A percentile compares a stretch with the other conserved stretches of the same genome.
phyloP scores from a whole-genome alignment of 352 stramenopile species.

The Phytopythium vexans region DNA sequence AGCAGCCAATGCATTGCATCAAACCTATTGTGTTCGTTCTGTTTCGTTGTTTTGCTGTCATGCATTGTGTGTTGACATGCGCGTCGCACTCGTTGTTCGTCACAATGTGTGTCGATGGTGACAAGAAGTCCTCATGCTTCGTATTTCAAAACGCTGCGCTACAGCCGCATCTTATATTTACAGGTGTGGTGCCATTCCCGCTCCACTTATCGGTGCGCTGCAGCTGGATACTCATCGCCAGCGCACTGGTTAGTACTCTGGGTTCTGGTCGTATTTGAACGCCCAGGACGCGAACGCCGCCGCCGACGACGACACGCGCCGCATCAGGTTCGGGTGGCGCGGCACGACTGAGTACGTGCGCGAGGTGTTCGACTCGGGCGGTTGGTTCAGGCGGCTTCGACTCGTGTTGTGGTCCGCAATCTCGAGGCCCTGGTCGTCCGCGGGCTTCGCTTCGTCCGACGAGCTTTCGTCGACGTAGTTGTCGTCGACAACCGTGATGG shows the following conservation, averaged over 20 bases:
- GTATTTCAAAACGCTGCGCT: no score
- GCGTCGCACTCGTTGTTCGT: no score
- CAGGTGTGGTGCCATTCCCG: no score
- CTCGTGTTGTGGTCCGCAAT: background rate
- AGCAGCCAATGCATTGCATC: no score
- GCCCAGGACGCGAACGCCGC: slow-evolving; percentile 27
- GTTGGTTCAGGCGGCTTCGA: background rate
- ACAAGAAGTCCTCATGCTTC: no score
- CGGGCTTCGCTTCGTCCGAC: slow-evolving; percentile 16
- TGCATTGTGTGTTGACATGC: no score
- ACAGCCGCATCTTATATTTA: no score
- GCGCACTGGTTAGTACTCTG: slow-evolving; percentile 15
- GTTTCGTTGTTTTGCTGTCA: no score
- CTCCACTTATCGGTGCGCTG: no score
- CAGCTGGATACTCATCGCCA: background rate
- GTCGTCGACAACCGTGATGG: slow-evolving; percentile 13
- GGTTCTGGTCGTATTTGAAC: slow-evolving; percentile 30
- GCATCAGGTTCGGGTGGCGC: slow-evolving; percentile 18
- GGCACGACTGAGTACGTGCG: slow-evolving; percentile 30
- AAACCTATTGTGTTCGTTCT: no score
- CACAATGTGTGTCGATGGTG: no score
- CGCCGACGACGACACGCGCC: slow-evolving; percentile 24
- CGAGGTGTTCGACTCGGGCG: background rate
- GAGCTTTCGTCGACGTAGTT: slow-evolving; percentile 17
- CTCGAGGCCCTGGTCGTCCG: slow-evolving; percentile 10